These are phyloP conservation scores for Pleurotus djamor DNA, from an alignment of 768 basidiomycete genomes.

Conservation along the genomic window DNA sequence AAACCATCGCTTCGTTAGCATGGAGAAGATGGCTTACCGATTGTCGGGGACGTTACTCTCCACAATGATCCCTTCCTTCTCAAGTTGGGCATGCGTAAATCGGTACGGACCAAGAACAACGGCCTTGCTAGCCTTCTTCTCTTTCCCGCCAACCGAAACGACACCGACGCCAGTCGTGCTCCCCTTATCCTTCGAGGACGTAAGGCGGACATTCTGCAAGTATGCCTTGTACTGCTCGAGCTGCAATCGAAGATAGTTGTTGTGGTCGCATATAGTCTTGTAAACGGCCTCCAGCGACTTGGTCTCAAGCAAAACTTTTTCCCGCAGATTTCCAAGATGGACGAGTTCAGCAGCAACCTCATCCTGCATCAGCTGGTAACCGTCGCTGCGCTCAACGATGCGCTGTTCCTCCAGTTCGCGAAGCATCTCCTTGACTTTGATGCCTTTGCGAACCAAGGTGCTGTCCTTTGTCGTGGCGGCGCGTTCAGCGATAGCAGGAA, in stretches of 20 bases:
- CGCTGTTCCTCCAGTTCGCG: slow-evolving; percentile 91
- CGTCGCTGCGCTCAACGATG: slow-evolving; percentile 79
- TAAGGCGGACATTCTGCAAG: slow-evolving; percentile 94
- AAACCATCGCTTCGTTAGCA: slow-evolving; percentile 8
- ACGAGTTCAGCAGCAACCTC: slow-evolving; percentile 94
- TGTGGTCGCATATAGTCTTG: slow-evolving; percentile 99
- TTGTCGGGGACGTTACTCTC: slow-evolving; percentile 99
- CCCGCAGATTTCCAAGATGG: slow-evolving; percentile 93
- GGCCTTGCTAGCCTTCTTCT: slow-evolving; percentile 87
- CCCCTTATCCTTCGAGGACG: slow-evolving; percentile 86
- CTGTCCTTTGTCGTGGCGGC: slow-evolving; percentile 98
- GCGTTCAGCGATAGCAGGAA: slow-evolving; percentile 85
- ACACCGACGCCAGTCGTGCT: slow-evolving; percentile 89
- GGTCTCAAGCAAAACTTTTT: slow-evolving; percentile 93
- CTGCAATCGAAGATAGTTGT: slow-evolving; percentile 93
- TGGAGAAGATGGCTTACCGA: slow-evolving; percentile 44
- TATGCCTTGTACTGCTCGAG: slow-evolving; percentile 99
- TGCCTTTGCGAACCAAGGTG: slow-evolving; percentile 91
- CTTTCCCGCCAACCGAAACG: slow-evolving; percentile 94
- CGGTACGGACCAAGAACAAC: slow-evolving; percentile 93
- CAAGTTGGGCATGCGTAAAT: slow-evolving; percentile 96
- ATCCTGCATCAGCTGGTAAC: slow-evolving; percentile 95
- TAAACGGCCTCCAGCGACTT: slow-evolving; percentile 94
- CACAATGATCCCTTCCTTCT: slow-evolving; percentile 99
- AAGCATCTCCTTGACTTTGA: slow-evolving; percentile 99